phyloP scores from a whole-genome alignment of 2,329 filamentous ascomycete species.

The Penicillium sp. region DNA sequence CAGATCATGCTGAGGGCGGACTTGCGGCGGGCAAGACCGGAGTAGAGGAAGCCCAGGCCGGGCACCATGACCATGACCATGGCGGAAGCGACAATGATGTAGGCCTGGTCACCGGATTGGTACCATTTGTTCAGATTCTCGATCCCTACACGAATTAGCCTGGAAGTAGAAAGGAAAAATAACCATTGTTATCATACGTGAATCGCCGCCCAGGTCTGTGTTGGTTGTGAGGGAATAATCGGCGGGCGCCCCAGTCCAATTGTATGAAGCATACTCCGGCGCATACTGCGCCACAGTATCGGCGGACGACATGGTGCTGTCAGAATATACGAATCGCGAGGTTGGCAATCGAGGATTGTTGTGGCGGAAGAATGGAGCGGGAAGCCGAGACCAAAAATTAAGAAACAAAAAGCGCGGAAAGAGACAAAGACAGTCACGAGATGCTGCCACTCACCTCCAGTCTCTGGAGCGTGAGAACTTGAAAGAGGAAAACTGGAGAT shows the following conservation, averaged over 20 bases:
- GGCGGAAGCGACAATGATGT: constrained; percentile 81
- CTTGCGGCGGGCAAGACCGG: constrained; percentile 93
- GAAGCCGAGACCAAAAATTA: not conserved
- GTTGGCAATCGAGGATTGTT: no score
- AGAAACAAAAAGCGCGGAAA: not conserved
- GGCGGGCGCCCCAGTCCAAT: constrained; percentile 45
- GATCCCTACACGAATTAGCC: constrained; percentile 50
- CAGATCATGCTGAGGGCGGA: constrained; percentile 95
- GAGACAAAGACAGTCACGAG: not conserved
- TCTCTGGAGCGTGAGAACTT: not conserved
- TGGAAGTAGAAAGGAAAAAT: not conserved
- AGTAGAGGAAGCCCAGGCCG: constrained; percentile 95
- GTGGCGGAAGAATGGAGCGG: no score
- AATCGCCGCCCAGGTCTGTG: constrained; percentile 66
- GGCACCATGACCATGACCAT: constrained; percentile 98
- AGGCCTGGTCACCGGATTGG: constrained; percentile 84
- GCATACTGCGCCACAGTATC: constrained; percentile 28
- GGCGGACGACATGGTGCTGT: constrained; percentile 25
- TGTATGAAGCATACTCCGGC: constrained; percentile 47
- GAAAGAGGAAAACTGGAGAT: not conserved
- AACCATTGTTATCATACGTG: constrained; percentile 61
- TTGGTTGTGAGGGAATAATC: constrained; percentile 48
- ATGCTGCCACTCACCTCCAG: not conserved
- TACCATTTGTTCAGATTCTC: constrained; percentile 97
- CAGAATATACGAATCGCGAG: not conserved